Percentiles rank a stretch among this genome's conserved stretches.
phyloP scores from a whole-genome alignment of 139 green algal species.

The Medakamo hakoo region DNA sequence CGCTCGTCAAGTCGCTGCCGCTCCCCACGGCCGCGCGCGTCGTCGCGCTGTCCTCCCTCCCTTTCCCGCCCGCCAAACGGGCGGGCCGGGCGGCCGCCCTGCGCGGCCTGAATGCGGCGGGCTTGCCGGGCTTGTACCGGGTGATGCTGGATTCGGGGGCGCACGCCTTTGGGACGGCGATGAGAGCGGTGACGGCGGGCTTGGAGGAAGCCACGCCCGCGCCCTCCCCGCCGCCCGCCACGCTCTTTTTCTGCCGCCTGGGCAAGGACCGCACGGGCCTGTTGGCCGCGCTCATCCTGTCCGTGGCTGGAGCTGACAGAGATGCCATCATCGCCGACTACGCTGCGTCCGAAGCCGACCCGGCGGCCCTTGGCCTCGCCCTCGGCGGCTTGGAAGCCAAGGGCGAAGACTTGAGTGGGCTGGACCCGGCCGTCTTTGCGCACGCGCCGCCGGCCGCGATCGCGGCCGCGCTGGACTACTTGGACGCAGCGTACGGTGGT shows the following conservation, averaged over 20 bases:
- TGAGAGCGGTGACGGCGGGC: not conserved
- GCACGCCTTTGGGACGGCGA: not conserved
- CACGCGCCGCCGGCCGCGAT: not conserved
- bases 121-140: not conserved
- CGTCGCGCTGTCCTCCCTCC: not conserved
- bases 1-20: not conserved
- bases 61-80: not conserved
- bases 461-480: not conserved
- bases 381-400: not conserved
- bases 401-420: not conserved
- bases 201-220: not conserved
- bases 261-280: constrained; percentile 46
- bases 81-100: not conserved
- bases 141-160: not conserved
- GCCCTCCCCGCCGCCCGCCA: too few species aligned
- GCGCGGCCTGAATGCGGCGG: not conserved
- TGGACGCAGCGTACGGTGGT: not conserved
- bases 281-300: constrained; percentile 25
- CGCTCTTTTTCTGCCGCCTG: constrained; percentile 7
- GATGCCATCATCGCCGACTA: constrained; percentile 23
- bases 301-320: constrained; percentile 14
- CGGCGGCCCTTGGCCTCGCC: not conserved
- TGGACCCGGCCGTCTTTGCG: not conserved
- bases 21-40: not conserved
- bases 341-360: not conserved